Conservation (phyloP, 2,329 filamentous ascomycete species). For the Fusarium heterosporum region DNA sequence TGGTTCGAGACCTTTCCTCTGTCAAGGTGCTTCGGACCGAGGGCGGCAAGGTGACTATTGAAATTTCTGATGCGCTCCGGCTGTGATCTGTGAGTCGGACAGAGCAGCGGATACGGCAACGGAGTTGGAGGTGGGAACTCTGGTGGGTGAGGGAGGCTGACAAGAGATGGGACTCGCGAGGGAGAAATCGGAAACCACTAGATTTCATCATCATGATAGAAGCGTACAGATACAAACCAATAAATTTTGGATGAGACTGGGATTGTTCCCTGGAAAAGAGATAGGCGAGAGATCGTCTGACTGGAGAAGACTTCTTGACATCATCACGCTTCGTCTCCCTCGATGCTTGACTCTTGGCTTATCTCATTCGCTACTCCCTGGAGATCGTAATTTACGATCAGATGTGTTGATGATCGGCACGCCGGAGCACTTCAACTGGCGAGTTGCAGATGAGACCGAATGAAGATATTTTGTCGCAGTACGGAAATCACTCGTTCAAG, state of each 20-base stretch:
- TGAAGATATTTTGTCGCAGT: constrained; percentile 30
- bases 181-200: constrained; percentile 24
- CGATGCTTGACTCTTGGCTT: constrained; percentile 19
- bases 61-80: constrained; percentile 72
- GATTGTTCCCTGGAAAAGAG: constrained; percentile 18
- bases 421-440: constrained; percentile 11
- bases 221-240: constrained; percentile 18
- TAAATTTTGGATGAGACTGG: constrained; percentile 16
- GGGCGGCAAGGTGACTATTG: constrained; percentile 71
- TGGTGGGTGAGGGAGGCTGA: constrained; percentile 5
- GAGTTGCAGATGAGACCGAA: constrained; percentile 34
- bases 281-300: constrained; percentile 28
- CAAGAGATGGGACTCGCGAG: constrained; percentile 11
- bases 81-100: constrained; percentile 29
- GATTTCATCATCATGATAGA: constrained; percentile 38
- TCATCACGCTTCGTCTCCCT: constrained; percentile 31
- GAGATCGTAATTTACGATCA: constrained; percentile 25
- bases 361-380: constrained; percentile 31
- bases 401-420: constrained; percentile 30
- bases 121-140: constrained; percentile 18
- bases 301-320: constrained; percentile 28
- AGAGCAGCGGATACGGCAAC: constrained; percentile 10
- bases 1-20: constrained; percentile 82
- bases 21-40: constrained; percentile 71
- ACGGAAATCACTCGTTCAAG: constrained; percentile 13